A percentile compares a stretch with the other conserved stretches of the same genome.
phyloP scores from a whole-genome alignment of 2,329 filamentous ascomycete genomes.

The Fusarium illudens region DNA sequence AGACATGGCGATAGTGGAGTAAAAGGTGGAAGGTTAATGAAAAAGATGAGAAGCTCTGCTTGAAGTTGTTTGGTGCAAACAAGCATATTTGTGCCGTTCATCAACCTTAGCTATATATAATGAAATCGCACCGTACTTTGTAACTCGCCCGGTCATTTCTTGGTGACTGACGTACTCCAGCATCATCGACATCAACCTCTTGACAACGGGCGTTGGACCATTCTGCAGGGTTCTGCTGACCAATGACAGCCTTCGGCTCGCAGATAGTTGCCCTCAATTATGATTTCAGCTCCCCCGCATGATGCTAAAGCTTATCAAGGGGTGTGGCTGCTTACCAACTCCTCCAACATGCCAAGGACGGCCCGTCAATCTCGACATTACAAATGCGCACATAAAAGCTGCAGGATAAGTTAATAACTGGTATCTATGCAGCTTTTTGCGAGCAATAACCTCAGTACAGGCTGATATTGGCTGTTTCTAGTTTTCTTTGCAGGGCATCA shows the following conservation, averaged over 20 bases:
- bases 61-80: not conserved
- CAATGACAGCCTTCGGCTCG: not conserved
- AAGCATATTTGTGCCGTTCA: not conserved
- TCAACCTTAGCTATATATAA: not conserved
- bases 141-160: not conserved
- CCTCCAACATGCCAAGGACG: not conserved
- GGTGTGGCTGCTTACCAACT: not conserved
- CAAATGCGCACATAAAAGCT: not conserved
- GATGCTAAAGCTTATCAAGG: not conserved
- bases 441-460: not conserved
- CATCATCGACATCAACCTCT: not conserved
- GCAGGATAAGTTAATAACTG: not conserved
- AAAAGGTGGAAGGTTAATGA: not conserved
- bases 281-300: not conserved
- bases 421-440: conserved; percentile 4
- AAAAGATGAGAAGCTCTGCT: not conserved
- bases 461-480: not conserved
- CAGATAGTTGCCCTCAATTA: not conserved
- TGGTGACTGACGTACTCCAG: not conserved
- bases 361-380: not conserved
- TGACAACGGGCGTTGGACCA: not conserved
- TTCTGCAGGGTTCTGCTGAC: not conserved
- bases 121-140: not conserved
- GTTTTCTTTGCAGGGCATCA: not conserved
- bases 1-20: conserved; percentile 13